Conservation (phyloP, 257 asterid species). For the Rhazya stricta region DNA sequence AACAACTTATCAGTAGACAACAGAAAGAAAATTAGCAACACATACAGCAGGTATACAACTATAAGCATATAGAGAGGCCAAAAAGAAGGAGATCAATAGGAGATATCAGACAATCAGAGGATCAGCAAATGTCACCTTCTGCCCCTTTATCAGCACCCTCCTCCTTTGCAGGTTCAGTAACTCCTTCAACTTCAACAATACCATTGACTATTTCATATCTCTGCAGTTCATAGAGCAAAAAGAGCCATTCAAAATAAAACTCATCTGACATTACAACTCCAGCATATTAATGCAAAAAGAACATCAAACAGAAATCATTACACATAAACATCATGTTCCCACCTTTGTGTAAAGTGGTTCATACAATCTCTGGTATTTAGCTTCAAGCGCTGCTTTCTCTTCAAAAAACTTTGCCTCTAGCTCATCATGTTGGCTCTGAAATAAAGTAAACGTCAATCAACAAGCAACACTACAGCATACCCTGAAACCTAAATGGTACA, state of each 20-base stretch:
- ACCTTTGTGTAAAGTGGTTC: constrained; percentile 65
- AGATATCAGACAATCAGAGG: not conserved
- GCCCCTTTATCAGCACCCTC: constrained; percentile 37
- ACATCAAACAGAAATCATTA: not conserved
- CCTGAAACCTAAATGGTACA: not conserved
- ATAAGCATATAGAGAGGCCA: not conserved
- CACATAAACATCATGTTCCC: not conserved
- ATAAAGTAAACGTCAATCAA: constrained; percentile 13
- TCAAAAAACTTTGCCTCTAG: constrained; percentile 65
- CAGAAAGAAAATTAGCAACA: constrained; percentile 4
- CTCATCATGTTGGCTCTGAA: constrained; percentile 69
- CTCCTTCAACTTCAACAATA: constrained; percentile 62
- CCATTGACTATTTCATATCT: constrained; percentile 74
- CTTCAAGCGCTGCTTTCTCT: constrained; percentile 77
- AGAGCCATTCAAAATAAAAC: not conserved
- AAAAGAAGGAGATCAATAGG: not conserved
- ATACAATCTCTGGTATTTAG: constrained; percentile 69
- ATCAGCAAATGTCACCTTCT: constrained; percentile 34
- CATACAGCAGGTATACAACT: not conserved
- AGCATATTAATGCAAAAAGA: no score
- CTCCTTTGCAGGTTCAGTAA: constrained; percentile 29
- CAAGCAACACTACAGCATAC: not conserved
- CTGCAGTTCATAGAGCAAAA: constrained; percentile 33
- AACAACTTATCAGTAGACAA: not conserved
- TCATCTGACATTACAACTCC: not conserved